Percentiles rank a stretch among this genome's conserved stretches.
Conservation (phyloP, 202 grass and related monocot species). For the Setaria viridis region DNA sequence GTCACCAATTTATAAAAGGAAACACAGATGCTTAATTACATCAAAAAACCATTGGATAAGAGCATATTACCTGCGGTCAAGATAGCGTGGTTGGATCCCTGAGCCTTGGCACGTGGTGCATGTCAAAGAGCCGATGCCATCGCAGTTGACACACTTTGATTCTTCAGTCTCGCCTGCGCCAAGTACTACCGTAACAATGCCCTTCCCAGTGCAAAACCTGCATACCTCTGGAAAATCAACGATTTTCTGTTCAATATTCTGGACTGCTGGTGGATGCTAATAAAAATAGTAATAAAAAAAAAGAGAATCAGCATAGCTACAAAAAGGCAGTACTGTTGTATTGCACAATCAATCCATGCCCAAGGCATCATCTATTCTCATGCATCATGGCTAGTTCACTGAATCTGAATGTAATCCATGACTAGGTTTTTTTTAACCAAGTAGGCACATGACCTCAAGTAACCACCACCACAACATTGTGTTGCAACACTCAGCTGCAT, state of each 20-base stretch:
- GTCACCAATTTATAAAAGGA: background rate
- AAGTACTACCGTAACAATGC: slow-evolving; percentile 72
- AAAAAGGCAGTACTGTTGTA: background rate
- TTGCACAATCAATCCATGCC: background rate
- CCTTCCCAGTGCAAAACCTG: slow-evolving; percentile 85
- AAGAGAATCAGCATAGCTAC: background rate
- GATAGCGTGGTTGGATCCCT: slow-evolving; percentile 97
- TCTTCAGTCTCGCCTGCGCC: slow-evolving; percentile 81
- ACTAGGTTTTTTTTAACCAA: background rate
- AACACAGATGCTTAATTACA: background rate
- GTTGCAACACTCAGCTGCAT: background rate
- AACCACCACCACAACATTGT: background rate
- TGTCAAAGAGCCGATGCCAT: slow-evolving; percentile 81
- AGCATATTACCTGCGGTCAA: slow-evolving; percentile 88
- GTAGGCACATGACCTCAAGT: background rate
- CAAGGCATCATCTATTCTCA: background rate
- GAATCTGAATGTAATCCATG: background rate
- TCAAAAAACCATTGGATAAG: background rate
- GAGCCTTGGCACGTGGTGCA: slow-evolving; percentile 97
- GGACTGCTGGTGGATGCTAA: background rate
- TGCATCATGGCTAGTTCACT: background rate
- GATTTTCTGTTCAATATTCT: slow-evolving; percentile 45
- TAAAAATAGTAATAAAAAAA: background rate
- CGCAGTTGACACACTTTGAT: slow-evolving; percentile 89
- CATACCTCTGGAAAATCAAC: slow-evolving; percentile 86